Evolutionary conservation across 768 basidiomycete genomes (phyloP).

Genomic region (Lactarius sp.): DNA sequence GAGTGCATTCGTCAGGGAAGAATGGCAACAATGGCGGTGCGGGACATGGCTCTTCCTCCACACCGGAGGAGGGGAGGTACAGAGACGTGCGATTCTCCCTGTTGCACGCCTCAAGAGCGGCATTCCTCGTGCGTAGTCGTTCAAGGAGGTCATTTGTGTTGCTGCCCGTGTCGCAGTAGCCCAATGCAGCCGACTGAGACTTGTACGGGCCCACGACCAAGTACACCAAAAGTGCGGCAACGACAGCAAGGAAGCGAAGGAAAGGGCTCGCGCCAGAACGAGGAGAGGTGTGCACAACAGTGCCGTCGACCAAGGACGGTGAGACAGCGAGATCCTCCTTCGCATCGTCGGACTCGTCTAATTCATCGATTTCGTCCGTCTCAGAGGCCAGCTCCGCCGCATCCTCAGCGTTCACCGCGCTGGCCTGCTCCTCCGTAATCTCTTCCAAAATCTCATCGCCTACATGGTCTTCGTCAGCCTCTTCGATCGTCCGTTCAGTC

Average conservation of each 20-base stretch:
- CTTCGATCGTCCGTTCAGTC: constrained; percentile 23
- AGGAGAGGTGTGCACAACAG: constrained; percentile 23
- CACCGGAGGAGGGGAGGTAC: constrained; percentile 29
- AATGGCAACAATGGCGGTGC: constrained; percentile 50
- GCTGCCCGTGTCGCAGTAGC: constrained; percentile 67
- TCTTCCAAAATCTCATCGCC: constrained; percentile 20
- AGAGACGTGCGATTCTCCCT: constrained; percentile 48
- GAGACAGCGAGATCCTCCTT: constrained; percentile 33
- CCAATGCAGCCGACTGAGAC: constrained; percentile 60
- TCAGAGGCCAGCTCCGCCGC: constrained; percentile 1
- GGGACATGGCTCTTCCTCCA: constrained; percentile 39
- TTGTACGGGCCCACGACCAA: constrained; percentile 45
- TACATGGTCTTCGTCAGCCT: constrained; percentile 24
- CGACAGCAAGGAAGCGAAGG: constrained; percentile 38
- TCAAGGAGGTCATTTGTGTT: constrained; percentile 56
- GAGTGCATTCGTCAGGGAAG: constrained; percentile 60
- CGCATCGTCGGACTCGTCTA: constrained; percentile 23
- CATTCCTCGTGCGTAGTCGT: constrained; percentile 40
- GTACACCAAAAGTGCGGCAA: constrained; percentile 35
- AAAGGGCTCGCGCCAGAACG: constrained; percentile 29
- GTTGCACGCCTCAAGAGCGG: constrained; percentile 53
- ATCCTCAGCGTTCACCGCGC: constrained; percentile 9
- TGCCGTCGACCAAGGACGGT: constrained; percentile 37
- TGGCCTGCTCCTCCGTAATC: constrained; percentile 19
- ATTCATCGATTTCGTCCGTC: constrained; percentile 20